These are phyloP conservation scores for Candida nanaspora DNA, from an alignment of 805 yeast genomes.

Conservation along the genomic window DNA sequence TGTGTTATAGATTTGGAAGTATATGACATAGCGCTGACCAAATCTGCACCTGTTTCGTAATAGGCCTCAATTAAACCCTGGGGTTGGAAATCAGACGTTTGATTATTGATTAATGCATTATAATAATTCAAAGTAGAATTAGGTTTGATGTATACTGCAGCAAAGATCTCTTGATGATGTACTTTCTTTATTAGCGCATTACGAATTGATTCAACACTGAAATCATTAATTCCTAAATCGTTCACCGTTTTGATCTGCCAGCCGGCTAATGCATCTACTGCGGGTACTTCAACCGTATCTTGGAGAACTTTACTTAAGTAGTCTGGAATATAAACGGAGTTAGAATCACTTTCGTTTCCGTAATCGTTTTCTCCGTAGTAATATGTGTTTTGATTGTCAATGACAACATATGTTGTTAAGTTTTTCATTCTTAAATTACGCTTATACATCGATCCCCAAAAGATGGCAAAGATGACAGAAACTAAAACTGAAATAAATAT, in stretches of 20 bases:
- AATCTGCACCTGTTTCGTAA: slow-evolving; percentile 60
- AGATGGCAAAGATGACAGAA: slow-evolving; percentile 29
- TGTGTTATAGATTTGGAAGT: slow-evolving; percentile 31
- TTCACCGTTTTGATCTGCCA: slow-evolving; percentile 16
- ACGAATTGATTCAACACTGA: slow-evolving; percentile 9
- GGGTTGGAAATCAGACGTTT: slow-evolving; percentile 15
- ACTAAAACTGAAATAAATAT: slow-evolving; percentile 26
- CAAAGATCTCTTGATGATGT: slow-evolving; percentile 53
- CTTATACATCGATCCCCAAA: slow-evolving; percentile 37
- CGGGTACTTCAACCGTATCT: slow-evolving; percentile 14
- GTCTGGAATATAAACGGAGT: slow-evolving; percentile 21
- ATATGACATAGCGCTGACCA: slow-evolving; percentile 34
- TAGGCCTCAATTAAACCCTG: slow-evolving; percentile 30
- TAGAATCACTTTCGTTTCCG: background rate
- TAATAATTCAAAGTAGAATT: slow-evolving; percentile 39
- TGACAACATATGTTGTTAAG: slow-evolving; percentile 27
- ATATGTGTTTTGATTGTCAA: slow-evolving; percentile 6
- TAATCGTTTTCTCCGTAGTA: slow-evolving; percentile 2
- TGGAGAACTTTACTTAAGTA: slow-evolving; percentile 17
- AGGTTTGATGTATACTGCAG: slow-evolving; percentile 42
- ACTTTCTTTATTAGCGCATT: slow-evolving; percentile 36
- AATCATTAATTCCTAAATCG: slow-evolving; percentile 20
- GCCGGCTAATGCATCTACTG: slow-evolving; percentile 10
- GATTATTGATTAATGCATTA: slow-evolving; percentile 26
- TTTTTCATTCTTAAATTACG: slow-evolving; percentile 21